A percentile compares a stretch with the other conserved stretches of the same genome.
phyloP scores from a whole-genome alignment of 2,329 filamentous ascomycete genomes.

The Sclerotinia spermophila region DNA sequence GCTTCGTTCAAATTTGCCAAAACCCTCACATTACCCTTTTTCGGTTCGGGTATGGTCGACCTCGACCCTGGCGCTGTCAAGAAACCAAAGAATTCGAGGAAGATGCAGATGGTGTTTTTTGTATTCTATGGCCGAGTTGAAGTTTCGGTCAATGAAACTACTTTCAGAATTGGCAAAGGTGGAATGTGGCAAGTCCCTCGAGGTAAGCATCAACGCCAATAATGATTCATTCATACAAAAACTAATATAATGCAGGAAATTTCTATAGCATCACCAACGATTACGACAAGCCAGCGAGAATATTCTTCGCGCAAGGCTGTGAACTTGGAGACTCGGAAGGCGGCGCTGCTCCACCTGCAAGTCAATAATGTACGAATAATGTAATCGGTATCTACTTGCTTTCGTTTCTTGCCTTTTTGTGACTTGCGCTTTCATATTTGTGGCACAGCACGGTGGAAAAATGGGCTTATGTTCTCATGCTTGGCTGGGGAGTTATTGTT shows the following conservation, averaged over 20 bases:
- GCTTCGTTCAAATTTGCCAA: conserved; percentile 86
- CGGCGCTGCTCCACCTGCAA: conserved; percentile 2
- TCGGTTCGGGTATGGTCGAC: conserved; percentile 87
- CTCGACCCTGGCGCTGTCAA: conserved; percentile 80
- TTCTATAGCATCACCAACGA: conserved; percentile 89
- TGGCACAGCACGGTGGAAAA: not conserved
- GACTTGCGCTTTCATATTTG: not conserved
- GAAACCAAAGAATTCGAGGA: conserved; percentile 83
- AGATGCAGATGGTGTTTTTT: conserved; percentile 97
- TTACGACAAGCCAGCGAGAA: conserved; percentile 63
- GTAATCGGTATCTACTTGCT: not conserved
- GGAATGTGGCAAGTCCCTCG: conserved; percentile 93
- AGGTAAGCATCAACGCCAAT: conserved; percentile 57
- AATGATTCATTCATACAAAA: not conserved
- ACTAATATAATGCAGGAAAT: conserved; percentile 62
- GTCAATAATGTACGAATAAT: conserved; percentile 5
- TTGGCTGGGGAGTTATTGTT: conserved; percentile 13
- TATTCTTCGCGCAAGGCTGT: conserved; percentile 92
- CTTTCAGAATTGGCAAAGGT: conserved; percentile 80
- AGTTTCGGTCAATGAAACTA: conserved; percentile 70
- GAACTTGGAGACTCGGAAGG: conserved; percentile 40
- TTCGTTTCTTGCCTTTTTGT: not conserved
- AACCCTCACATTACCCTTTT: conserved; percentile 77
- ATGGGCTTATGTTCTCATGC: not conserved
- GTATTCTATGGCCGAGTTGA: conserved; percentile 78